phyloP scores from a whole-genome alignment of 306 rosid genomes.

The Aeschynomene evenia region DNA sequence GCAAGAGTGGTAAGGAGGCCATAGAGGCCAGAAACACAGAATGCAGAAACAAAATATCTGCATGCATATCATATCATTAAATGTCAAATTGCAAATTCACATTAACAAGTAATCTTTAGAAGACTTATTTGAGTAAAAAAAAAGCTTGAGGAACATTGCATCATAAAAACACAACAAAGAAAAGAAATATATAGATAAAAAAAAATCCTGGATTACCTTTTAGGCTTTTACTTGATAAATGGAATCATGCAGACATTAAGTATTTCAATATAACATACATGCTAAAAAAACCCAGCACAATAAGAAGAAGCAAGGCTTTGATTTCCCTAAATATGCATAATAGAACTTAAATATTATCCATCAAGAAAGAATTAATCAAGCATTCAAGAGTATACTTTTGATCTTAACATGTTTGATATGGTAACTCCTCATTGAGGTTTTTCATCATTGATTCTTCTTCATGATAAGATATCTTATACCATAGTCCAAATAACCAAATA shows the following conservation, averaged over 20 bases:
- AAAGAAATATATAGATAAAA: not conserved
- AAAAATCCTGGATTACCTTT: not conserved
- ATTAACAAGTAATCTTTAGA: not conserved
- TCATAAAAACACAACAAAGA: not conserved
- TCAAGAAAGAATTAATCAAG: not conserved
- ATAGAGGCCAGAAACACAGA: constrained; percentile 62
- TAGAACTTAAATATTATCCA: not conserved
- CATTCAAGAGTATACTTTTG: not conserved
- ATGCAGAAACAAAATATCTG: constrained; percentile 76
- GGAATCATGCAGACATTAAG: not conserved
- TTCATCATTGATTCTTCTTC: not conserved
- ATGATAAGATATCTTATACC: not conserved
- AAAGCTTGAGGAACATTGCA: not conserved
- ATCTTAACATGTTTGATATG: not conserved
- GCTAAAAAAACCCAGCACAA: not conserved
- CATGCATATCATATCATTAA: constrained; percentile 20
- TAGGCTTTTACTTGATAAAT: not conserved
- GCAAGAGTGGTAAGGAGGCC: constrained; percentile 50
- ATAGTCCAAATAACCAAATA: not conserved
- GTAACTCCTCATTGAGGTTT: not conserved
- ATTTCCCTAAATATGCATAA: not conserved
- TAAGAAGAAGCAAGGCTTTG: not conserved
- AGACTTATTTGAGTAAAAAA: not conserved
- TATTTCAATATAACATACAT: not conserved
- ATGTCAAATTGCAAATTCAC: constrained; percentile 10